Conservation (phyloP, 768 basidiomycete genomes). For the Pleurotus pulmonarius region DNA sequence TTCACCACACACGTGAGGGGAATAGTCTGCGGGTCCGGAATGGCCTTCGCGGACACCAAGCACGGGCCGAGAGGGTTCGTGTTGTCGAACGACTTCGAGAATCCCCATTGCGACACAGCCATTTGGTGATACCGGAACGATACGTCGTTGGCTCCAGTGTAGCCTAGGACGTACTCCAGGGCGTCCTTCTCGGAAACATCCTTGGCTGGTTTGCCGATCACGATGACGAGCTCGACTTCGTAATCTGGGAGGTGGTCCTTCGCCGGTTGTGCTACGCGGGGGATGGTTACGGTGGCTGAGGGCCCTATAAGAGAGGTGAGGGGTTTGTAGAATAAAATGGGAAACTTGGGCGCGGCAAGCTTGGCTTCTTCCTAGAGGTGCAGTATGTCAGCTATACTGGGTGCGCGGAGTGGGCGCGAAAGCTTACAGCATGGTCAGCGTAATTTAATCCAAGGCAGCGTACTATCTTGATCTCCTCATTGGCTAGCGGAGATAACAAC, state of each 20-base stretch:
- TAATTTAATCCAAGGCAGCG: constrained; percentile 83
- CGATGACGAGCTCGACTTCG: constrained; percentile 77
- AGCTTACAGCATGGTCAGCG: constrained; percentile 67
- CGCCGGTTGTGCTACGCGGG: constrained; percentile 64
- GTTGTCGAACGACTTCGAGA: constrained; percentile 81
- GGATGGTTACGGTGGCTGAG: constrained; percentile 59
- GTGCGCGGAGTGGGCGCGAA: constrained; percentile 14
- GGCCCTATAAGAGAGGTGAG: constrained; percentile 68
- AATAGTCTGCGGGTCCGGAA: constrained; percentile 65
- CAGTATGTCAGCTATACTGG: neutral
- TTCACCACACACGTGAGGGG: constrained; percentile 65
- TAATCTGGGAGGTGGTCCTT: constrained; percentile 75
- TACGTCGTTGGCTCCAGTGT: constrained; percentile 79
- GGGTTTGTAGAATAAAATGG: constrained; percentile 81
- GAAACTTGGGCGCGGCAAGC: constrained; percentile 62
- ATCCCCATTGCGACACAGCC: constrained; percentile 81
- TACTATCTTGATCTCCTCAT: constrained; percentile 64
- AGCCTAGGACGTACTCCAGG: constrained; percentile 82
- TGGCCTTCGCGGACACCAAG: constrained; percentile 60
- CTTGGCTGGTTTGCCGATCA: constrained; percentile 80
- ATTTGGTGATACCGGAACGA: constrained; percentile 84
- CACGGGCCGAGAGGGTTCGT: constrained; percentile 80
- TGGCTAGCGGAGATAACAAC: constrained; percentile 65
- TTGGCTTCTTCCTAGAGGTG: constrained; percentile 58
- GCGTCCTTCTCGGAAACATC: constrained; percentile 79